Conservation (phyloP, 2,329 filamentous ascomycete genomes). For the Exserohilum rostratum region DNA sequence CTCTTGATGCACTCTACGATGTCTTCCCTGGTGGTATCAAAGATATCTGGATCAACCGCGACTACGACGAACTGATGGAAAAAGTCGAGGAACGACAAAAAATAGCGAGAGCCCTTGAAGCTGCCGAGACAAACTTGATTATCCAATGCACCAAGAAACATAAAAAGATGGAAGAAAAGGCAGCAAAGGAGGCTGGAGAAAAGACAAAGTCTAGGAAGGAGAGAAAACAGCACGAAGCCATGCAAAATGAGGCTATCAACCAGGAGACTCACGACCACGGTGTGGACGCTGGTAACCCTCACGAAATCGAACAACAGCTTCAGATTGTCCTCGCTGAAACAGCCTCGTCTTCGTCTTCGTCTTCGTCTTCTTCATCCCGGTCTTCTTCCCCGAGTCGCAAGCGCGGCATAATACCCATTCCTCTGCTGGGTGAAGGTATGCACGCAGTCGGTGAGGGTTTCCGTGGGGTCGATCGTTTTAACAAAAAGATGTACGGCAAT, state of each 20-base stretch:
- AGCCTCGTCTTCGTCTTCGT: conserved; percentile 37
- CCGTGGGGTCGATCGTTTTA: conserved; percentile 51
- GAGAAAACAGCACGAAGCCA: conserved; percentile 68
- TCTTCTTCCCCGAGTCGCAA: conserved; percentile 45
- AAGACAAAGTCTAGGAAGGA: conserved; percentile 58
- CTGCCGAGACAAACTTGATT: conserved; percentile 84
- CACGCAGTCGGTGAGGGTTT: conserved; percentile 54
- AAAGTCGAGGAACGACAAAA: conserved; percentile 79
- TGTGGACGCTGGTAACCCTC: conserved; percentile 62
- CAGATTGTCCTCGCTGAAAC: conserved; percentile 52
- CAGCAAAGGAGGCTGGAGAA: conserved; percentile 67
- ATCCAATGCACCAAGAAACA: conserved; percentile 79
- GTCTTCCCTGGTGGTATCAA: conserved; percentile 94
- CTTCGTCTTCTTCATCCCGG: conserved; percentile 43
- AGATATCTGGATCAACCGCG: conserved; percentile 95
- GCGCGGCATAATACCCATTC: conserved; percentile 48
- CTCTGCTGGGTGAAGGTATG: conserved; percentile 55
- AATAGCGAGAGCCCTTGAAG: conserved; percentile 75
- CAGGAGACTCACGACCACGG: conserved; percentile 60
- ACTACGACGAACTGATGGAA: conserved; percentile 80
- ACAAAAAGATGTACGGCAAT: conserved; percentile 48
- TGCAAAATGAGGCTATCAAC: conserved; percentile 60
- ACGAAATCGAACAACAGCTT: conserved; percentile 60
- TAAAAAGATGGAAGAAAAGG: conserved; percentile 69
- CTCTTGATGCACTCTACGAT: conserved; percentile 84